Base-by-base conservation (phyloP, 2,329 filamentous ascomycete species). In the Stemphylium lycopersici region DNA sequence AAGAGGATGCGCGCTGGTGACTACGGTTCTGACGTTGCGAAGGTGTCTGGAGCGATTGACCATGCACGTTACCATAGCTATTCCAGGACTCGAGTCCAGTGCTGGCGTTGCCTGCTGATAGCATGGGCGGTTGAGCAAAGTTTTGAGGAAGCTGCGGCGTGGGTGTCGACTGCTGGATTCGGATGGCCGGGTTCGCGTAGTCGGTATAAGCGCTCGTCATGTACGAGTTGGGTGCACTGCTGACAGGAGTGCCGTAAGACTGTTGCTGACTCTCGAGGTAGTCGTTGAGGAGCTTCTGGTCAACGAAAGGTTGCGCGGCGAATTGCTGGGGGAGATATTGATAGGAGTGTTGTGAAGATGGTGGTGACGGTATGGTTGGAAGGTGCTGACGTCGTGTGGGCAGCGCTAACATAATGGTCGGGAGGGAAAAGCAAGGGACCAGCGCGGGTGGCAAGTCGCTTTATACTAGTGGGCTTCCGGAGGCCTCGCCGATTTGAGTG, bases 91-190 rank as follows among this genome's bases (percentile, higher is more conserved):
- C 62, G 29, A 71, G 56, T 40, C 63, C 66, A 13, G 62, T 55
- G 51, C 46, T 58, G 55, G 57, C 65, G 63, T 59, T 62, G 65
- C 34, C 62, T 47, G 62, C 52, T 13, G 68, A 60, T 32, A 72
- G 65, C 72, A 75, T 73, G 37, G 69, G 56, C 13, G 70, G 39
- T 49, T 71, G 70, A 20, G 66, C 51, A 52, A 68, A 74, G 47
- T 24, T 53, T 55, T 67, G 60, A 6, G 66, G 47, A 31, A 68
- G 53, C 51, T 76, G 72, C 22, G 75, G 70, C 38, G 69, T 71
- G 13, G 75, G 74, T 18, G 74, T 76, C 58, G 74, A 76, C 56
- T 77, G 74, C 55, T 77, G 74, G 26, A 77, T 69, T 52, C 75
- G 67, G 55, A 77, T 76, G 26, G 72, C 60, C 45, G 75, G 75